Percentiles rank a stretch among this genome's conserved stretches.
Evolutionary conservation across 2,329 filamentous ascomycete genomes (phyloP).

Genomic region (Talaromyces sp.): DNA sequence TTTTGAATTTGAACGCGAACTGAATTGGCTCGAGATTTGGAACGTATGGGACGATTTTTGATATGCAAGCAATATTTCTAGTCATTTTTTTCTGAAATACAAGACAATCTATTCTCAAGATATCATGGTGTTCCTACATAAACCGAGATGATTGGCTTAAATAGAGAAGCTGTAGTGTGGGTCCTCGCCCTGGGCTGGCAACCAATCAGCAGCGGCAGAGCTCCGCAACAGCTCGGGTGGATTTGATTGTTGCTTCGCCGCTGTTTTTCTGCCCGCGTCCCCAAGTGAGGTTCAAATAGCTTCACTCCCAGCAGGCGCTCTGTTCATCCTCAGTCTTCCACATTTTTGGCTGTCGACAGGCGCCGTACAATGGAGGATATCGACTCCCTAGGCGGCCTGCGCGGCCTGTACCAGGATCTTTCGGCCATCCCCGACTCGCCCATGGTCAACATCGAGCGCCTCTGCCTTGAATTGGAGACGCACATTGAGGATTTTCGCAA

Average conservation of each 20-base stretch:
- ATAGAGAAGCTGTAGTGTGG: background rate
- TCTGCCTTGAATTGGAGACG: conserved; percentile 59
- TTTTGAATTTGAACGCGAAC: no score
- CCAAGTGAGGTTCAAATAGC: conserved; percentile 19
- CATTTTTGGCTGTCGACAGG: conserved; percentile 14
- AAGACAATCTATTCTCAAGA: background rate
- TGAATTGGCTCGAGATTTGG: no score
- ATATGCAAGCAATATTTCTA: background rate
- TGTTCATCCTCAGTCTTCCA: conserved; percentile 17
- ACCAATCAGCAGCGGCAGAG: conserved; percentile 8
- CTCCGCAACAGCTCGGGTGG: conserved; percentile 17
- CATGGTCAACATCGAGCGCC: conserved; percentile 63
- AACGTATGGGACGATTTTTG: no score
- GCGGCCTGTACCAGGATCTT: conserved; percentile 81
- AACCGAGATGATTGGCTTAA: background rate
- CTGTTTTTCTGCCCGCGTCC: conserved; percentile 22
- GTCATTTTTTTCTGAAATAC: background rate
- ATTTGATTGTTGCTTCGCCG: conserved; percentile 22
- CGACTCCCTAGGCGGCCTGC: conserved; percentile 68
- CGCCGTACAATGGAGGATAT: conserved; percentile 59
- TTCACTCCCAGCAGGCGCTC: conserved; percentile 13
- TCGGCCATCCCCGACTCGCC: conserved; percentile 67
- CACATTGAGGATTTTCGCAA: conserved; percentile 62
- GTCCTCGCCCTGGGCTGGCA: background rate
- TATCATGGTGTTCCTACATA: background rate